Evolutionary conservation across 1,284 basidiomycete species (phyloP), one percentile per base, ranked within the genome.

Genomic region (Fistulinella staudtii): DNA sequence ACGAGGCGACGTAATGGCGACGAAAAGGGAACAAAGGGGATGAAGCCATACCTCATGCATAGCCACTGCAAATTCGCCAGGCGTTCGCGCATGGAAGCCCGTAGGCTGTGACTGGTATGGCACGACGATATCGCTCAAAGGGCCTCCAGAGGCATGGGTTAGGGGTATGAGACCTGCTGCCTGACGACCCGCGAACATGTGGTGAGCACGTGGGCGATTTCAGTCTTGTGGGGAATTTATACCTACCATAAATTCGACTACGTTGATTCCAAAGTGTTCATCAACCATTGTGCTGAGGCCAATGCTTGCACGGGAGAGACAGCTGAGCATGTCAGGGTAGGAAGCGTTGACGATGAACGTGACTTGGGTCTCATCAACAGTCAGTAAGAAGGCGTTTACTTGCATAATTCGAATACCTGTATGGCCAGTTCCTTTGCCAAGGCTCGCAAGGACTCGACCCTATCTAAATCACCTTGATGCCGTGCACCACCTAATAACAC

Each of bases 221-320:
- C 3, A 17, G 20, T 27, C 39, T 18, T 20, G 6, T 43, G 56
- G 37, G 28, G 4, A 20, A 36, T 41, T 33, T 30, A 10, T 6
- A 15, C 79, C 46, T 42, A 89, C 93, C 94, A 98, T 95, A 57
- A 91, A 95, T 64, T 99, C 95, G 8, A 99, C 95, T 15, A 99
- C 79, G 56, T 94, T 96, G 64, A 99, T 99, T 2, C 96, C 96
- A 56, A 99, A 99, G 64, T 99, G 95, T 66, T 99, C 96, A 61
- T 99, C 94, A 1, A 94, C 80, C 95, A 99, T 99, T 4, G 95
- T 98, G 60, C 90, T 95, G 20, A 98, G 63, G 0, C 96, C 95
- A 5, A 97, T 76, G 47, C 84, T 89, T 0, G 93, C 84, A 13
- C 68, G 67, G 1, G 81, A 77, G 1, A 99, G 74, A 69, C 82